A percentile compares a stretch with the other conserved stretches of the same genome.
Conservation (phyloP, 2,329 filamentous ascomycete genomes). For the Neonectria coccinea region DNA sequence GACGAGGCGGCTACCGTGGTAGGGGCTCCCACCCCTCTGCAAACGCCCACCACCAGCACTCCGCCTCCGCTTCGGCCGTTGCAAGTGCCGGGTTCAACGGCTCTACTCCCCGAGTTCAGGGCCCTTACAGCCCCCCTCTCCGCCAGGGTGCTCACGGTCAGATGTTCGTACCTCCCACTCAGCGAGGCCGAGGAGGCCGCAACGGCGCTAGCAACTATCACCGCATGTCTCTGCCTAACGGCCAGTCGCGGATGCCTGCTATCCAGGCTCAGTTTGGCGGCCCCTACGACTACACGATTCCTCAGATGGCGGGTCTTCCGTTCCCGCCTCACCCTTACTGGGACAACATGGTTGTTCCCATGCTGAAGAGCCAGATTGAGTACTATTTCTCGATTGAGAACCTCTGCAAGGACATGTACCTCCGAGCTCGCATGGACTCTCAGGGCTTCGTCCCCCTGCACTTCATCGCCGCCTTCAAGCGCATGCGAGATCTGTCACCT, state of each 20-base stretch:
- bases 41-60: constrained; percentile 52
- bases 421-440: constrained; percentile 92
- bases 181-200: constrained; percentile 52
- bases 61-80: constrained; percentile 28
- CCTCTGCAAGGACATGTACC: constrained; percentile 89
- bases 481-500: constrained; percentile 63
- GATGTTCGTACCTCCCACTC: constrained; percentile 49
- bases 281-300: constrained; percentile 55
- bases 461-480: constrained; percentile 87
- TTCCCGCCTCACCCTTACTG: constrained; percentile 60
- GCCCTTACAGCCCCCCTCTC: constrained; percentile 59
- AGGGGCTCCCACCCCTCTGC: constrained; percentile 58
- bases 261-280: constrained; percentile 51
- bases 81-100: constrained; percentile 46
- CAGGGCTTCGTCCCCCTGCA: constrained; percentile 89
- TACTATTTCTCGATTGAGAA: constrained; percentile 99
- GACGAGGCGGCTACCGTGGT: constrained; percentile 59
- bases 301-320: constrained; percentile 53
- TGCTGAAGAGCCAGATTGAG: constrained; percentile 71
- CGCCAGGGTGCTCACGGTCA: constrained; percentile 55
- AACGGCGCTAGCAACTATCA: constrained; percentile 52
- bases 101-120: constrained; percentile 51
- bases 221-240: constrained; percentile 56
- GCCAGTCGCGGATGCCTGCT: constrained; percentile 50
- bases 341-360: constrained; percentile 60